Evolutionary conservation across 176 grass and related monocot genomes (phyloP).

Genomic region (Chloris gayana): DNA sequence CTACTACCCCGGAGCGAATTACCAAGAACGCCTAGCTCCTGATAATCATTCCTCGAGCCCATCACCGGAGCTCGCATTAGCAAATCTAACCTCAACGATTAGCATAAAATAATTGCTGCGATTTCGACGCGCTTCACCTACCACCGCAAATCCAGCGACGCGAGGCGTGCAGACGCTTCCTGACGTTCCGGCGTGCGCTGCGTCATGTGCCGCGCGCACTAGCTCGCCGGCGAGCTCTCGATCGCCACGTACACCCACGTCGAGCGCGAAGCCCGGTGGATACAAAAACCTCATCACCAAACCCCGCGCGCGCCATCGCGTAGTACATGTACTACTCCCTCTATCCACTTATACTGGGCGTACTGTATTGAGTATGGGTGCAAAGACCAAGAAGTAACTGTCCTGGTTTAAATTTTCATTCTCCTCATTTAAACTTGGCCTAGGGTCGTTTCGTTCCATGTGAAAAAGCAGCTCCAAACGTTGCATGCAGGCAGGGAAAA

Average conservation of each 20-base stretch:
- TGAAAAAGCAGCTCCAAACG: too few species aligned
- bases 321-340: background rate
- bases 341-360: too few species aligned
- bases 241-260: background rate
- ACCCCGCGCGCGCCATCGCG: background rate
- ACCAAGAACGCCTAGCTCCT: too few species aligned
- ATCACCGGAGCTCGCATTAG: background rate
- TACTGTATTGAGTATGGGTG: too few species aligned
- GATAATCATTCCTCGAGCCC: background rate
- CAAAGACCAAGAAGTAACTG: too few species aligned
- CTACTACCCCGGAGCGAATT: too few species aligned
- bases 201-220: slow-evolving; percentile 14
- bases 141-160: background rate
- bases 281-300: background rate
- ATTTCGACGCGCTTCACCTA: background rate
- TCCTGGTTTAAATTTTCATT: too few species aligned
- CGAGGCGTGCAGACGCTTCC: slow-evolving; percentile 21
- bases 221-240: background rate
- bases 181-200: background rate
- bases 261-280: background rate
- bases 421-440: too few species aligned
- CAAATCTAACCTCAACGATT: too few species aligned
- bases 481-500: too few species aligned
- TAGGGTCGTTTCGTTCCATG: too few species aligned
- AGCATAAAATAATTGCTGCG: background rate